Evolutionary conservation across 2,329 filamentous ascomycete species (phyloP), one percentile per base, ranked within the genome.

Genomic region (Aspergillus sojae): DNA sequence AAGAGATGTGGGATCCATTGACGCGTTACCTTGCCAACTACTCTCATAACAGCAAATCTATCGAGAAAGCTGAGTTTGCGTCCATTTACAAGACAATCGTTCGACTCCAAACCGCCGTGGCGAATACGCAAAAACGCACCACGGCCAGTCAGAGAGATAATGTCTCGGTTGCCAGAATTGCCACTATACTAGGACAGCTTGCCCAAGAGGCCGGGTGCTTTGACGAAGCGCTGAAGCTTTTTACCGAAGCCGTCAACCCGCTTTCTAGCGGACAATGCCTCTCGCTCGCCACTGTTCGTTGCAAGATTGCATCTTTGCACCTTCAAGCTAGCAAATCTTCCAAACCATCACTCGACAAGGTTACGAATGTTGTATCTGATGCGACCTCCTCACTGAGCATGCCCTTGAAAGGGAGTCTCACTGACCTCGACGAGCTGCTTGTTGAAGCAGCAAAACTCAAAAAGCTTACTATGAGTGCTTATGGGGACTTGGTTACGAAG

Each of bases 1-100:
- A 75, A 60, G 82, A 84, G 57, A 69, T 83, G 50, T 79, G 78
- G 68, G 75, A 78, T 52, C 81, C 80, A 34, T 73, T 83, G 57
- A 68, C 75, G 39, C 75, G 76, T 16, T 82, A 77, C 48, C 68
- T 82, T 28, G 75, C 72, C 4, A 66, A 61, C 30, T 81, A 79
- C 59, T 69, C 71, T 30, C 71, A 77, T 45, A 73, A 73, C 23
- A 78, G 71, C 56, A 72, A 73, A 21, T 66, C 65, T 19, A 72
- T 78, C 10, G 72, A 77, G n/a, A 77, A 75, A 61, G 43, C 66
- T 1, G 79, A 79, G 48, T 81, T 81, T 65, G 73, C 73, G 11
- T 56, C 64, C 1, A 67, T 79, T 5, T 79, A 78, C 61, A 71
- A 73, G 48, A 73, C 72, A 10, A 77, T 80, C 32, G 70, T 76